Conservation (phyloP, 2,329 filamentous ascomycete genomes). For the Salinomyces thailandicus region DNA sequence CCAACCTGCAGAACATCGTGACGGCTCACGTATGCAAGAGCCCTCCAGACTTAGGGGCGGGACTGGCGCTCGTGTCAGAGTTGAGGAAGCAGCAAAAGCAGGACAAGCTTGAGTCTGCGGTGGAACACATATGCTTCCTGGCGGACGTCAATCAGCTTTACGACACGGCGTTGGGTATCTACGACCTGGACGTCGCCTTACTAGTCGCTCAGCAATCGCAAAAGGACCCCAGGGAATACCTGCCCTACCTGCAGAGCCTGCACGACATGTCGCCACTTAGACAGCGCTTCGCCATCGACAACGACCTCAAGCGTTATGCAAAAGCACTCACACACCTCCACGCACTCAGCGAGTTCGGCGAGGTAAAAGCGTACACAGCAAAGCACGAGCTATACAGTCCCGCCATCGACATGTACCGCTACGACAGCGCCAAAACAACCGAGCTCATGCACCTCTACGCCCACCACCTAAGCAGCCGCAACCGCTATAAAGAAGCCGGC, state of each 20-base stretch:
- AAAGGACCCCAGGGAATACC: constrained; percentile 87
- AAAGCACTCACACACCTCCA: constrained; percentile 75
- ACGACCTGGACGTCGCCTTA: constrained; percentile 80
- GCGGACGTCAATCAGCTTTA: constrained; percentile 88
- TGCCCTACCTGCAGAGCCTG: constrained; percentile 84
- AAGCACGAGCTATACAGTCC: constrained; percentile 71
- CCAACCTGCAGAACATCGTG: constrained; percentile 77
- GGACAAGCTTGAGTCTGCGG: constrained; percentile 70
- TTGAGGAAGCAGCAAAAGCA: constrained; percentile 53
- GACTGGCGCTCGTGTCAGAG: constrained; percentile 65
- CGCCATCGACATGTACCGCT: constrained; percentile 73
- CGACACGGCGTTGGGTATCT: constrained; percentile 79
- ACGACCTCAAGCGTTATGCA: constrained; percentile 63
- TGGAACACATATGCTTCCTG: constrained; percentile 96
- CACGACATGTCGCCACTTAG: constrained; percentile 62
- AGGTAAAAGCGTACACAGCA: constrained; percentile 64
- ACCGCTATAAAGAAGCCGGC: constrained; percentile 74
- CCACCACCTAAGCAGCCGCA: constrained; percentile 60
- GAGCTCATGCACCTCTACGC: constrained; percentile 71
- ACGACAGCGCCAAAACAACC: constrained; percentile 56
- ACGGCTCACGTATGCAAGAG: constrained; percentile 90
- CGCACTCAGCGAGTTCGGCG: constrained; percentile 61
- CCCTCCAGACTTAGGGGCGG: constrained; percentile 81
- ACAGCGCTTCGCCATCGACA: constrained; percentile 75
- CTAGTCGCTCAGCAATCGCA: constrained; percentile 93